These are phyloP conservation scores for Mycocentrospora acerina DNA, from an alignment of 2,329 filamentous ascomycete species.

Conservation along the genomic window DNA sequence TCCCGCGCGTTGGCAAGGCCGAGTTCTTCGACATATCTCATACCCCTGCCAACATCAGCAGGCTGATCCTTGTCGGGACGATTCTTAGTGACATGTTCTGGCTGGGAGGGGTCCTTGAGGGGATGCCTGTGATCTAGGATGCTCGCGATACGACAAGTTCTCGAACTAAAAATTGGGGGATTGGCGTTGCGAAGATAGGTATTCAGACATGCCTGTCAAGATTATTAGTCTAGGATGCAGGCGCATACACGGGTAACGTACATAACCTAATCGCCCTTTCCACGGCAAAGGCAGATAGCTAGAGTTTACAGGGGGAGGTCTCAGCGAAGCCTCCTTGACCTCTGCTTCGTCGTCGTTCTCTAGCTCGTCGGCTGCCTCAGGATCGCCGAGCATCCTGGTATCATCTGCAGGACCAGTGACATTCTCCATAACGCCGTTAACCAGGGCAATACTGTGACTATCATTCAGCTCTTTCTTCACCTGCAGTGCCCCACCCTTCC, in stretches of 20 bases:
- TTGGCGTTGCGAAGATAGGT: slow-evolving; percentile 83
- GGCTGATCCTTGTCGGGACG: slow-evolving; percentile 74
- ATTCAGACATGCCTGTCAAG: slow-evolving; percentile 73
- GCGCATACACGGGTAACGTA: slow-evolving; percentile 48
- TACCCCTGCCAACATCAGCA: slow-evolving; percentile 66
- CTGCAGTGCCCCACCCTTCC: slow-evolving; percentile 24
- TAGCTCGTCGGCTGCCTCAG: slow-evolving; percentile 48
- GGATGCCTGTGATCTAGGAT: slow-evolving; percentile 89
- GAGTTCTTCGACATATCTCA: slow-evolving; percentile 72
- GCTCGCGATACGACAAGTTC: slow-evolving; percentile 87
- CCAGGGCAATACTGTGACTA: slow-evolving; percentile 7
- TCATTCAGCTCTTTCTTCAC: slow-evolving; percentile 29
- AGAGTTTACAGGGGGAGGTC: slow-evolving; percentile 80
- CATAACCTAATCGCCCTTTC: slow-evolving; percentile 87
- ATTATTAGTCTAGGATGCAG: slow-evolving; percentile 18
- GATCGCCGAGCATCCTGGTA: slow-evolving; percentile 40
- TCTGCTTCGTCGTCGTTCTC: slow-evolving; percentile 59
- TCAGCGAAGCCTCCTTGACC: slow-evolving; percentile 58
- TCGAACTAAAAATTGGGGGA: slow-evolving; percentile 84
- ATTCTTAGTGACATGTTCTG: slow-evolving; percentile 83
- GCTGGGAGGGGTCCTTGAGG: slow-evolving; percentile 70
- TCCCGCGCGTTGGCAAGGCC: slow-evolving; percentile 82
- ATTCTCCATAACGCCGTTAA: slow-evolving; percentile 15
- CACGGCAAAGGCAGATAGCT: slow-evolving; percentile 82
- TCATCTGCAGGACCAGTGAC: slow-evolving; percentile 18